A percentile compares a stretch with the other conserved stretches of the same genome.
phyloP scores from a whole-genome alignment of 2,329 filamentous ascomycete species.

The Apiospora phragmitis region DNA sequence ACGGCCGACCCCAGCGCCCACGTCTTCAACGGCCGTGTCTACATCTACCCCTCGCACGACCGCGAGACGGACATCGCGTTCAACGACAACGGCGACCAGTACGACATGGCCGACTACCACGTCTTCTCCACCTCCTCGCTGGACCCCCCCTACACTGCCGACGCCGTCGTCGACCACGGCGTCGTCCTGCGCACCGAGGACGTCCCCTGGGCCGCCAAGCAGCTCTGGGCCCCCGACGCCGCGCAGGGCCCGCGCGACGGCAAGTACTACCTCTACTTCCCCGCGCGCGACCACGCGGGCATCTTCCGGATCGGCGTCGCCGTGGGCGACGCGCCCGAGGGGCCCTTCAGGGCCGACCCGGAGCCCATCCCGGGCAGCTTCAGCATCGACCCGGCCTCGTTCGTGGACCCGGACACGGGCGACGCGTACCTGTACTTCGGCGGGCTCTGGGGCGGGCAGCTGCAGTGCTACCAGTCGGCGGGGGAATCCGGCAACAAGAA shows the following conservation, averaged over 20 bases:
- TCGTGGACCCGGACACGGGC: conserved; percentile 66
- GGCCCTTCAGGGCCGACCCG: conserved; percentile 68
- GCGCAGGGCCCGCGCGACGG: conserved; percentile 60
- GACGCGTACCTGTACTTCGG: conserved; percentile 73
- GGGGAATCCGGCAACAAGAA: conserved; percentile 26
- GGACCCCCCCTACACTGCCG: conserved; percentile 52
- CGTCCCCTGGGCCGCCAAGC: conserved; percentile 75
- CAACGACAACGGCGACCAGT: conserved; percentile 85
- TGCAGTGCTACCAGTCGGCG: conserved; percentile 70
- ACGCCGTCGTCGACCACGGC: conserved; percentile 71
- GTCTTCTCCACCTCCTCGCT: conserved; percentile 62
- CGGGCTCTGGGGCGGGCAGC: conserved; percentile 77
- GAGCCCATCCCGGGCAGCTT: conserved; percentile 68
- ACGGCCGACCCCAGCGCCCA: conserved; percentile 81
- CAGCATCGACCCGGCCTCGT: conserved; percentile 75
- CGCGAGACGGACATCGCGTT: conserved; percentile 71
- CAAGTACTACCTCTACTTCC: conserved; percentile 77
- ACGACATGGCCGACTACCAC: conserved; percentile 83
- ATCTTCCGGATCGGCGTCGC: conserved; percentile 78
- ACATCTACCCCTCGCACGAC: conserved; percentile 82
- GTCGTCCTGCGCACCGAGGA: conserved; percentile 64
- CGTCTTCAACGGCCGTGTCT: conserved; percentile 73
- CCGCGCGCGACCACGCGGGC: conserved; percentile 68
- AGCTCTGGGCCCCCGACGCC: conserved; percentile 80
- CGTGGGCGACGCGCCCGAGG: conserved; percentile 60